phyloP scores from a whole-genome alignment of 257 asterid genomes.

The Primulina tabacum region DNA sequence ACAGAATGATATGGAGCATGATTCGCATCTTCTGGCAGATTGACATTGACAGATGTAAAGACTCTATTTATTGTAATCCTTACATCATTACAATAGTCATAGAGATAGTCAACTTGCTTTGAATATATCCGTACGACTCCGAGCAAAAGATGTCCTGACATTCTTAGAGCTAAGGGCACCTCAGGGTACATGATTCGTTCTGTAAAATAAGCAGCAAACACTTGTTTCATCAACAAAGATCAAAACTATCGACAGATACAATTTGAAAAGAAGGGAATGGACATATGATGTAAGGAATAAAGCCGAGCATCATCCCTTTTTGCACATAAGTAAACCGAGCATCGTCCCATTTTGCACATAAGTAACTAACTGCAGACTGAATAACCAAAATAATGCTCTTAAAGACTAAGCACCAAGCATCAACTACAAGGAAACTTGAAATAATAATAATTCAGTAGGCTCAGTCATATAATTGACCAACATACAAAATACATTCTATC shows the following conservation, averaged over 20 bases:
- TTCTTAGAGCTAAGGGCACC: slow-evolving; percentile 86
- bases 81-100: slow-evolving; percentile 56
- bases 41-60: slow-evolving; percentile 38
- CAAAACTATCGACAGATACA: neutral
- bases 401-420: neutral
- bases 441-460: neutral
- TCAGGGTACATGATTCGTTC: slow-evolving; percentile 75
- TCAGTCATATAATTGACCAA: neutral
- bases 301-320: neutral
- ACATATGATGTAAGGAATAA: neutral
- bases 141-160: slow-evolving; percentile 87
- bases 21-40: slow-evolving; percentile 67
- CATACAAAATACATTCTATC: neutral
- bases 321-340: neutral
- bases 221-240: neutral
- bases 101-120: slow-evolving; percentile 80
- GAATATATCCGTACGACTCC: slow-evolving; percentile 93
- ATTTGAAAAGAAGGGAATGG: neutral
- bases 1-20: slow-evolving; percentile 58
- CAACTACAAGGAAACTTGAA: neutral
- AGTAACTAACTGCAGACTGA: no score
- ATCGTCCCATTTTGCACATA: neutral
- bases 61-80: slow-evolving; percentile 44
- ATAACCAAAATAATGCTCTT: neutral
- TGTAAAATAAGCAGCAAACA: slow-evolving; percentile 30